Percentiles rank a stretch among this genome's conserved stretches.
Evolutionary conservation across 2,329 filamentous ascomycete genomes (phyloP).

Genomic region (Aspergillus oerlinghausenensis): DNA sequence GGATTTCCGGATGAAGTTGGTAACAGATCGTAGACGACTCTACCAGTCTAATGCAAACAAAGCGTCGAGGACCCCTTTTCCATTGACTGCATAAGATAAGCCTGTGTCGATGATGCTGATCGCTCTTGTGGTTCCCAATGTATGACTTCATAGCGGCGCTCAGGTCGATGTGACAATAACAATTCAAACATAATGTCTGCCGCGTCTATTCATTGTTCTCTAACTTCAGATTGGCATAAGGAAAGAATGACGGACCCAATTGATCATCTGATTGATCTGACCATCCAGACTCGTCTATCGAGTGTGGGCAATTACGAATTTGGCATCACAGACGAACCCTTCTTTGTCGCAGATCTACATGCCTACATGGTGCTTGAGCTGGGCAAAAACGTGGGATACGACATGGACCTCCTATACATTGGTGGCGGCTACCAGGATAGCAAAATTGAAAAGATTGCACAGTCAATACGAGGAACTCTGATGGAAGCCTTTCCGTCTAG

Average conservation of each 20-base stretch:
- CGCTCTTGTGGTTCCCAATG: too few relatives aligned
- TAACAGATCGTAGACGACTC: too few relatives aligned
- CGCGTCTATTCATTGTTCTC: too few relatives aligned
- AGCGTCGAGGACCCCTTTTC: too few relatives aligned
- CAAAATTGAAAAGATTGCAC: constrained; percentile 15
- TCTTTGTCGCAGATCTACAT: constrained; percentile 20
- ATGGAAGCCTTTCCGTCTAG: constrained; percentile 6
- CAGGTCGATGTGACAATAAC: too few relatives aligned
- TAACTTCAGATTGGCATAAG: too few relatives aligned
- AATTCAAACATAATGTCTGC: too few relatives aligned
- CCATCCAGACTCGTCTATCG: background rate
- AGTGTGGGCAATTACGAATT: background rate
- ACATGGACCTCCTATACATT: constrained; percentile 18
- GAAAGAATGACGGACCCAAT: background rate
- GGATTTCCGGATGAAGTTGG: too few relatives aligned
- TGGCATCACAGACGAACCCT: constrained; percentile 8
- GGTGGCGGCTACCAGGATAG: constrained; percentile 23
- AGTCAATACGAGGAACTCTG: constrained; percentile 1
- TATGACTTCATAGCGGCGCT: too few relatives aligned
- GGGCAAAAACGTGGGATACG: constrained; percentile 13
- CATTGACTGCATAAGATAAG: too few relatives aligned
- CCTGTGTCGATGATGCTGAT: too few relatives aligned
- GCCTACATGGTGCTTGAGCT: constrained; percentile 14
- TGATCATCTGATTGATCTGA: background rate
- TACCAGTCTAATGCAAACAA: too few relatives aligned